Evolutionary conservation across 371 early-diverging fungal species (phyloP).

Genomic region (Apophysomyces elegans): DNA sequence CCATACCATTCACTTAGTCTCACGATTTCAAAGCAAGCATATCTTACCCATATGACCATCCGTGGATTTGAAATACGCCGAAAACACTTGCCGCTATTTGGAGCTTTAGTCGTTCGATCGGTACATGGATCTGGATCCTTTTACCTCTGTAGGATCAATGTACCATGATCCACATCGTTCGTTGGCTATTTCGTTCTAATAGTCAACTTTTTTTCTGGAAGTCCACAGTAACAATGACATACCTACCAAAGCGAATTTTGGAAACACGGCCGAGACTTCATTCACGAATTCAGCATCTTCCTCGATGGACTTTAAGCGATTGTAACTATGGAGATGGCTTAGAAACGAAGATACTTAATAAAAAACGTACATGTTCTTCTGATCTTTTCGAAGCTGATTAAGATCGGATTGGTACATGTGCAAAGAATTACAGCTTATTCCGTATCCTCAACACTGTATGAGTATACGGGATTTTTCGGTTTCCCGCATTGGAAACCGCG

Average conservation of each 20-base stretch:
- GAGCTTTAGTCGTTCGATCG: background rate
- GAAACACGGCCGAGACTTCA: conserved; percentile 57
- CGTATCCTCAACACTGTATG: too few relatives aligned
- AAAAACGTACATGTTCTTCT: conserved; percentile 42
- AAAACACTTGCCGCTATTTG: conserved; percentile 53
- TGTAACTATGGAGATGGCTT: conserved; percentile 52
- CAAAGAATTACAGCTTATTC: too few relatives aligned
- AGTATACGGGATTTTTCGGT: too few relatives aligned
- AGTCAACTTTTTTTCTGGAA: background rate
- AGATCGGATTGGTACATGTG: conserved; percentile 26
- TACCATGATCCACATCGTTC: conserved; percentile 90
- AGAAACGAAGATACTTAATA: background rate
- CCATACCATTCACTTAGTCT: background rate
- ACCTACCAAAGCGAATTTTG: conserved; percentile 69
- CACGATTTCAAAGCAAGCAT: background rate
- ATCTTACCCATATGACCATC: conserved; percentile 84
- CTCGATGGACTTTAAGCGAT: conserved; percentile 79
- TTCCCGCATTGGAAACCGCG: too few relatives aligned
- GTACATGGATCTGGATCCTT: background rate
- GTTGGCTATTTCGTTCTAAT: conserved; percentile 52
- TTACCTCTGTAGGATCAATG: conserved; percentile 65
- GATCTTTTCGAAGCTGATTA: conserved; percentile 46
- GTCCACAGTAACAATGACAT: conserved; percentile 14
- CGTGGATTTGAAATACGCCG: conserved; percentile 90
- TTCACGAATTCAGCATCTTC: conserved; percentile 78